These are phyloP conservation scores for Nissolia schottii DNA, from an alignment of 306 rosid genomes.

Conservation along the genomic window DNA sequence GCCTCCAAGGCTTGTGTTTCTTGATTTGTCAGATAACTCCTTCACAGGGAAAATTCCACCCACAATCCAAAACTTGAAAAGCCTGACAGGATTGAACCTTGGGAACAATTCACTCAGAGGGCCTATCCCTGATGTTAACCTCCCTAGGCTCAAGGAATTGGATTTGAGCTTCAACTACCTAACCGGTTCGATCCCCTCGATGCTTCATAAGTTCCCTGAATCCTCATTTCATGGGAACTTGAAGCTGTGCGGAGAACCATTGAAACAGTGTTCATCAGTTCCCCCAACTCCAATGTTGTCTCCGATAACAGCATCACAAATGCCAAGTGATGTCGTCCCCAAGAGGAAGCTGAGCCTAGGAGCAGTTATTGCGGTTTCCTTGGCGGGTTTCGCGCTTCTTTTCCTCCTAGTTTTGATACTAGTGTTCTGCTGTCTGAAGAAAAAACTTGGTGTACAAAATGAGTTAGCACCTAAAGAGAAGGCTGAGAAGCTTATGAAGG, in stretches of 20 bases:
- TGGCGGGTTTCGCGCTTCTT: slow-evolving; percentile 35
- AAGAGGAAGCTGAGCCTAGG: slow-evolving; percentile 44
- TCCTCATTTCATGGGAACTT: slow-evolving; percentile 67
- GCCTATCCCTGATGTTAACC: slow-evolving; percentile 55
- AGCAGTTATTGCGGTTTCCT: slow-evolving; percentile 48
- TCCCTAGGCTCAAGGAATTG: slow-evolving; percentile 47
- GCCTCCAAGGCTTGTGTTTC: slow-evolving; percentile 44
- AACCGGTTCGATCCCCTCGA: slow-evolving; percentile 65
- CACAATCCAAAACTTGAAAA: slow-evolving; percentile 41
- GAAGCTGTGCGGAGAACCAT: slow-evolving; percentile 69
- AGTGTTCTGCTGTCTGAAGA: slow-evolving; percentile 50
- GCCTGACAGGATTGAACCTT: slow-evolving; percentile 49
- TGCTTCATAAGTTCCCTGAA: slow-evolving; percentile 48
- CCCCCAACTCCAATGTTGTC: slow-evolving; percentile 31
- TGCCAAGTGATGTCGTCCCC: slow-evolving; percentile 27
- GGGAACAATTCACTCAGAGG: slow-evolving; percentile 70
- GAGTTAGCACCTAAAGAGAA: slow-evolving; percentile 36
- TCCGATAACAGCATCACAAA: slow-evolving; percentile 23
- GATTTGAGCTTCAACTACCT: slow-evolving; percentile 74
- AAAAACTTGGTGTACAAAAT: slow-evolving; percentile 30
- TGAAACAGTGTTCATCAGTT: slow-evolving; percentile 44
- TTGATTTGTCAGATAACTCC: slow-evolving; percentile 75
- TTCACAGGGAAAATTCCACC: slow-evolving; percentile 64
- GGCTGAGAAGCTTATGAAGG: slow-evolving; percentile 47
- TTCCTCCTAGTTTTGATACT: slow-evolving; percentile 34